Percentiles rank a stretch among this genome's conserved stretches.
Conservation (phyloP, 192 early-diverging fungal genomes). For the Backusella parvicylindrica region DNA sequence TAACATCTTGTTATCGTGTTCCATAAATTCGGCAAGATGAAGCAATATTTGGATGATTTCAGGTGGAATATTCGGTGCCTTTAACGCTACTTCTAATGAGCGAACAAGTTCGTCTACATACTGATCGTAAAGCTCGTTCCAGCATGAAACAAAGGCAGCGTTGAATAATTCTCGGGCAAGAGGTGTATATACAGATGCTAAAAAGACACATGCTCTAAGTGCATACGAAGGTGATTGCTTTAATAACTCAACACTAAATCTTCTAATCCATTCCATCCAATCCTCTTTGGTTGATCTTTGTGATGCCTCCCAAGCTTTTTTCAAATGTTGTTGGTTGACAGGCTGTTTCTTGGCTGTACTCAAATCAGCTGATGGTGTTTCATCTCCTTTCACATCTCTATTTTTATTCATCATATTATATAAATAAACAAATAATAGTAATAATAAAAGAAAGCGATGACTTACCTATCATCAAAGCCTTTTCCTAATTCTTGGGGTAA, state of each 20-base stretch:
- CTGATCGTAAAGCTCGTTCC: conserved; percentile 86
- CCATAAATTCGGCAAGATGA: conserved; percentile 98
- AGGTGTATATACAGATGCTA: conserved; percentile 78
- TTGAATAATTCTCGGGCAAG: conserved; percentile 92
- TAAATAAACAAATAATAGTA: conserved; percentile 10
- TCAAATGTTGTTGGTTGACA: conserved; percentile 82
- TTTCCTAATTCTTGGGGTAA: conserved; percentile 63
- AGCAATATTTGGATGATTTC: conserved; percentile 90
- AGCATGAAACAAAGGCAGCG: conserved; percentile 95
- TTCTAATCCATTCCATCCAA: conserved; percentile 94
- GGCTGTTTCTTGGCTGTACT: conserved; percentile 66
- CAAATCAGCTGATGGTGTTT: conserved; percentile 54
- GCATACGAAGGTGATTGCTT: conserved; percentile 97
- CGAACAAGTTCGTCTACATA: conserved; percentile 86
- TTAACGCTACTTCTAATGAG: conserved; percentile 79
- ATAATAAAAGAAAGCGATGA: neutral
- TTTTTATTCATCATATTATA: neutral
- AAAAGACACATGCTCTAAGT: conserved; percentile 81
- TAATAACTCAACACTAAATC: conserved; percentile 86
- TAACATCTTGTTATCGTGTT: conserved; percentile 93
- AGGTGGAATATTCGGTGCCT: conserved; percentile 79
- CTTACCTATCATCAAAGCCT: conserved; percentile 43
- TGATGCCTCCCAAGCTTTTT: conserved; percentile 83
- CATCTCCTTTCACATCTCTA: conserved; percentile 39
- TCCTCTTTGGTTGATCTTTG: conserved; percentile 89